Evolutionary conservation across 768 basidiomycete genomes (phyloP), one percentile per base, ranked within the genome.

Genomic region (Cystofilobasidium capitatum): DNA sequence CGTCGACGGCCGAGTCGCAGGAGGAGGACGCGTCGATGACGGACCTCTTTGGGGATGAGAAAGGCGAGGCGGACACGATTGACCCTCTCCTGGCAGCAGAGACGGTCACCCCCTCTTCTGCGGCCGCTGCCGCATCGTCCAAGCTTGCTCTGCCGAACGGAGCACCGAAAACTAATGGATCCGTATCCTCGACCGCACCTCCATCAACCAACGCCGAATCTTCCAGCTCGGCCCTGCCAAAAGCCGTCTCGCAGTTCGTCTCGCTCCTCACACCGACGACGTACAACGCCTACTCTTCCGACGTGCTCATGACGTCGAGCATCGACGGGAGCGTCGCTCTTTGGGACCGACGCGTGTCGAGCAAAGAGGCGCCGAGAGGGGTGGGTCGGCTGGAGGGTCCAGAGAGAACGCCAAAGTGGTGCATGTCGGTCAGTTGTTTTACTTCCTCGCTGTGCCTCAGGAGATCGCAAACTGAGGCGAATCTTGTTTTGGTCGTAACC

Each of bases 401-500:
- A 73, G 92, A 93, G 71, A 91, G 89, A 78, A 90, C 89, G 26
- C 91, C 91, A 36, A 91, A 90, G 14, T 97, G 92, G 91, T 96
- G 91, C 77, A 83, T 94, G 73, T 92, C 92, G 70, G 94, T 97
- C 77, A 74, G 85, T 76, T 12, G 22, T 24, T 55, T 51, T 51
- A 37, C 40, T n/a, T 67, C 57, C 20, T 40, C 33, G 44, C 26
- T 22, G 24, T 49, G 14, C 14, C 42, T 60, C 29, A 42, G 36
- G 20, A 22, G 10, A 36, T 37, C 42, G 29, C 45, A 35, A 8
- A 36, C 66, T 58, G 59, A 67, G 40, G 61, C 69, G 57, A 17
- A 31, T 40, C 40, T 65, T 13, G 16, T 58, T 3, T 2, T 33
- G 26, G 16, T 47, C 20, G 22, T 33, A 2, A 39, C 17, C 33